Evolutionary conservation across 2,329 filamentous ascomycete genomes (phyloP).

Genomic region (Aulographum hederae): DNA sequence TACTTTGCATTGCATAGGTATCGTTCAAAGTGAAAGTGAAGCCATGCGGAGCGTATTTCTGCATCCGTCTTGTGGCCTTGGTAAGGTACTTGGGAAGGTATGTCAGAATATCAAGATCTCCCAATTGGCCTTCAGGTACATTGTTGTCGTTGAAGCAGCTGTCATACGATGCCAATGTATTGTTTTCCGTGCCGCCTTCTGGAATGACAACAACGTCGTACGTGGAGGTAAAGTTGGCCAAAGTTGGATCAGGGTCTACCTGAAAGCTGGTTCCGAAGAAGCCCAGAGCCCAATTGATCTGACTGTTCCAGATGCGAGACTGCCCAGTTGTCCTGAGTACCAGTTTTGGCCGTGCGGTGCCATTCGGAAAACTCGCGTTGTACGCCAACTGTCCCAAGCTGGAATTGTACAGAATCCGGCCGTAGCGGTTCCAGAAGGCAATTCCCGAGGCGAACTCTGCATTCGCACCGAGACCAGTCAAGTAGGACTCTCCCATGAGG

Average conservation of each 20-base stretch:
- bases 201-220: slow-evolving; percentile 32
- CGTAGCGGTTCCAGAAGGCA: slow-evolving; percentile 35
- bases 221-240: slow-evolving; percentile 22
- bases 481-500: slow-evolving; percentile 21
- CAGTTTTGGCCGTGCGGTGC: slow-evolving; percentile 28
- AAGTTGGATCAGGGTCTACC: slow-evolving; percentile 16
- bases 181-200: slow-evolving; percentile 31
- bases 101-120: slow-evolving; percentile 21
- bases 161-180: slow-evolving; percentile 33
- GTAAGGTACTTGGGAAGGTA: slow-evolving; percentile 30
- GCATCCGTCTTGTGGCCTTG: slow-evolving; percentile 26
- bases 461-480: slow-evolving; percentile 30
- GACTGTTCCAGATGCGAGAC: slow-evolving; percentile 34
- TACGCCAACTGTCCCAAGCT: slow-evolving; percentile 28
- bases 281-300: slow-evolving; percentile 32
- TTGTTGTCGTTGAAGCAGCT: slow-evolving; percentile 26
- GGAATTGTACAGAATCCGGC: slow-evolving; percentile 33
- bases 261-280: slow-evolving; percentile 32
- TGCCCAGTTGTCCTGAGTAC: slow-evolving; percentile 36
- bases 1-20: slow-evolving; percentile 27
- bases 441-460: slow-evolving; percentile 32
- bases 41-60: slow-evolving; percentile 25
- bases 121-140: slow-evolving; percentile 18
- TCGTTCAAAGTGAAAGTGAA: slow-evolving; percentile 32
- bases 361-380: slow-evolving; percentile 25